Evolutionary conservation across 164 flowering plant species (phyloP), one percentile per base, ranked within the genome.

Genomic region (Macadamia tetraphylla): DNA sequence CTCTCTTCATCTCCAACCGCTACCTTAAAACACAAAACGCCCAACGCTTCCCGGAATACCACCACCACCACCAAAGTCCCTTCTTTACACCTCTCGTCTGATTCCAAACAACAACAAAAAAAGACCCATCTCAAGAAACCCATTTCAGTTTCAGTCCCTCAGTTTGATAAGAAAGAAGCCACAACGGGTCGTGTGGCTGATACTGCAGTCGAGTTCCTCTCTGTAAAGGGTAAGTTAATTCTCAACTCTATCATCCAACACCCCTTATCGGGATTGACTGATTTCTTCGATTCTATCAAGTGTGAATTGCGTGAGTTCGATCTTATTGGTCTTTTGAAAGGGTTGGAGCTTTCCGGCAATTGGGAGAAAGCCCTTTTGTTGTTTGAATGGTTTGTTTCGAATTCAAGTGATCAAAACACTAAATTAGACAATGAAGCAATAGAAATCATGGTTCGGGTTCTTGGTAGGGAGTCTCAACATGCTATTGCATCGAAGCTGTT

Each of bases 391-490:
- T 66, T 81, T 65, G 72, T 79, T 40, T 58, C 70, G 51, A 75
- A 82, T 68, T 60, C 69, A 5, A 51, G 63, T 23, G 30, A 65
- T 10, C 29, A 63, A 42, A 72, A 43, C 35, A 23, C 23, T 23
- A 23, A 23, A 23, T 23, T 23, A 23, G 23, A 23, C 23, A 23
- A 23, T 23, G 23, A 23, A 23, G 23, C 23, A 23, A 23, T 23
- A 23, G 23, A 23, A 23, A 23, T 23, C 23, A 23, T 23, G 78
- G 83, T 81, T 64, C 82, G 88, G 72, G 81, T 90, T 67, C 81
- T 93, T 11, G 95, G 90, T 17, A 85, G 82, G 74, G 89, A 89
- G 65, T 84, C 93, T 0, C 92, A 89, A 73, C 82, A 85, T 73
- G 74, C 85, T 1, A 72, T 83, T 68, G 85, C 95, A 8, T 75